phyloP scores from a whole-genome alignment of 257 asterid species.

The Solanum peruvianum region DNA sequence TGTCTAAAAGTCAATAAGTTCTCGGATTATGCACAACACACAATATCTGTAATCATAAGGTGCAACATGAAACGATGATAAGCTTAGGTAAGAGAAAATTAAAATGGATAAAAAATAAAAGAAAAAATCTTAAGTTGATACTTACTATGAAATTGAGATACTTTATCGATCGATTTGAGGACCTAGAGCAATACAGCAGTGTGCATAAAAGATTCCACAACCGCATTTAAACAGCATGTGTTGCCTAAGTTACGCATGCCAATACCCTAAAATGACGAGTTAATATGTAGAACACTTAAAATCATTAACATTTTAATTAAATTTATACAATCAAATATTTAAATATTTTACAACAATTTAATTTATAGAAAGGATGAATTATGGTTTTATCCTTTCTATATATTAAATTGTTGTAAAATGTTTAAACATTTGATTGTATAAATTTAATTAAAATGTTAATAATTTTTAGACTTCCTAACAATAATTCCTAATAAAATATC shows the following conservation, averaged over 20 bases:
- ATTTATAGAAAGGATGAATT: too few species aligned
- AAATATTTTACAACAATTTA: too few species aligned
- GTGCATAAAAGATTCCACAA: constrained; percentile 71
- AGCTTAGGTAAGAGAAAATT: neutral
- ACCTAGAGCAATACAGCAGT: constrained; percentile 55
- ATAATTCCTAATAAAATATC: too few species aligned
- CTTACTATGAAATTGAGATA: constrained; percentile 27
- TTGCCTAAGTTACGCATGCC: constrained; percentile 44
- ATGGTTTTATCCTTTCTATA: too few species aligned
- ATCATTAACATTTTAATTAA: too few species aligned
- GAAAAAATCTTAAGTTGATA: neutral
- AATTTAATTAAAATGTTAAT: too few species aligned
- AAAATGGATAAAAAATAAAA: neutral
- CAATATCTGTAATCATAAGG: constrained; percentile 28
- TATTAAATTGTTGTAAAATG: too few species aligned
- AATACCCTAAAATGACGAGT: neutral
- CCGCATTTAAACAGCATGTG: constrained; percentile 74
- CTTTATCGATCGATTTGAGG: constrained; percentile 15
- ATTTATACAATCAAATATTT: too few species aligned
- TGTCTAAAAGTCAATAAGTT: constrained; percentile 28
- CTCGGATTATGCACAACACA: constrained; percentile 30
- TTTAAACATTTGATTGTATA: too few species aligned
- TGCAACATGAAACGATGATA: constrained; percentile 20
- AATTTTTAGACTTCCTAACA: too few species aligned
- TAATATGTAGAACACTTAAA: too few species aligned